Evolutionary conservation across 495 filamentous ascomycete species (phyloP), one percentile per base, ranked within the genome.

Genomic region (Penicillium macrosclerotiorum): DNA sequence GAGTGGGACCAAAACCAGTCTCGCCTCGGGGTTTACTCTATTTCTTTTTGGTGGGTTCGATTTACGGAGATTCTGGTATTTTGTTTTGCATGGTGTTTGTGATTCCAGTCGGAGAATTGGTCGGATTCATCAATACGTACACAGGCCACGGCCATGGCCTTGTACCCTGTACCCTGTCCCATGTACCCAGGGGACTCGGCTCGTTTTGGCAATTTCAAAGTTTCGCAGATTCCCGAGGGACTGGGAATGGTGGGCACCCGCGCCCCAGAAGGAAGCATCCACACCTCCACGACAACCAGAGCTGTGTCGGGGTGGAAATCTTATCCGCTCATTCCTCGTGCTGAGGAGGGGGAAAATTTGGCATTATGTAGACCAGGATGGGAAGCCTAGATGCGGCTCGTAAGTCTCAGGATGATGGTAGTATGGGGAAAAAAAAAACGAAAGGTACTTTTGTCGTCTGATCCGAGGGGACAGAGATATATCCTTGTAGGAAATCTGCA

Each of bases 301-400:
- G 7, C 37, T 22, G 14, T 31, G 26, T 53, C 22, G 23, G 18
- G 11, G 34, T 49, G 46, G 49, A 54, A 30, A 34, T 34, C 9
- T 51, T 57, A 39, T 51, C 49, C 57, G 43, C 32, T 44, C 16
- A 26, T n/a, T n/a, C n/a, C n/a, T n/a, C n/a, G n/a, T n/a, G n/a
- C n/a, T n/a, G n/a, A n/a, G n/a, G n/a, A n/a, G n/a, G n/a, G n/a
- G n/a, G n/a, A n/a, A n/a, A n/a, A n/a, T n/a, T n/a, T n/a, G n/a
- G n/a, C n/a, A n/a, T n/a, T n/a, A n/a, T n/a, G n/a, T n/a, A n/a
- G n/a, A n/a, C n/a, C n/a, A n/a, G n/a, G n/a, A n/a, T n/a, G n/a
- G n/a, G n/a, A n/a, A n/a, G n/a, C n/a, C n/a, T n/a, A n/a, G n/a
- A n/a, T n/a, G n/a, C n/a, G n/a, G n/a, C n/a, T n/a, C n/a, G n/a